These are phyloP conservation scores for Sclerotiophoma versabilis DNA, from an alignment of 2,329 filamentous ascomycete genomes.

Conservation along the genomic window DNA sequence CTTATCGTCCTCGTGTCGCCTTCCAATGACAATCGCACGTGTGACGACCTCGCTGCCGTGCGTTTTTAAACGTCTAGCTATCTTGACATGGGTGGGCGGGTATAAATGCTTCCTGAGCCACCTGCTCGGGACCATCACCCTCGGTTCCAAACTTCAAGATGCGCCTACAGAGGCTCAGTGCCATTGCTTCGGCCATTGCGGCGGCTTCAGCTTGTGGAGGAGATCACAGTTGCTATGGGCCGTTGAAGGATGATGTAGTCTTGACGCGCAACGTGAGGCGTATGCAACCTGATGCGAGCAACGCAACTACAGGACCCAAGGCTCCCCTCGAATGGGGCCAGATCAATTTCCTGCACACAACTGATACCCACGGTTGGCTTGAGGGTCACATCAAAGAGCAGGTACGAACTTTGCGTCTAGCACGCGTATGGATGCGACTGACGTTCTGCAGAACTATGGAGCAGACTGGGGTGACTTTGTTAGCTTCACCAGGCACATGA, in stretches of 20 bases:
- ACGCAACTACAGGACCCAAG: slow-evolving; percentile 47
- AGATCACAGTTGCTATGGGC: slow-evolving; percentile 49
- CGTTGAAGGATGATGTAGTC: slow-evolving; percentile 49
- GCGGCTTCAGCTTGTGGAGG: slow-evolving; percentile 39
- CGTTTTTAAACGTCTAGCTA: not conserved
- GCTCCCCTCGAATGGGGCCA: slow-evolving; percentile 66
- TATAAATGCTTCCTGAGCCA: slow-evolving; percentile 4
- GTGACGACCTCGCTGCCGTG: slow-evolving; percentile 11
- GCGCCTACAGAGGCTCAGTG: slow-evolving; percentile 14
- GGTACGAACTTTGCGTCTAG: no score
- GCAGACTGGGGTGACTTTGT: slow-evolving; percentile 73
- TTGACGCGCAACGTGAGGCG: slow-evolving; percentile 52
- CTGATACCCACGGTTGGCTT: slow-evolving; percentile 68
- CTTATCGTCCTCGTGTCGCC: slow-evolving; percentile 27
- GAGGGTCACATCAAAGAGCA: slow-evolving; percentile 67
- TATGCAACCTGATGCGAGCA: slow-evolving; percentile 55
- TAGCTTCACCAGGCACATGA: slow-evolving; percentile 67
- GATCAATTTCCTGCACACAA: slow-evolving; percentile 71
- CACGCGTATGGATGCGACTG: not conserved
- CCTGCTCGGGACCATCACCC: not conserved
- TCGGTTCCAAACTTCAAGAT: slow-evolving; percentile 15
- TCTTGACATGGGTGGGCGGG: not conserved
- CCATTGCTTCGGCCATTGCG: slow-evolving; percentile 16
- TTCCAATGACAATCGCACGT: slow-evolving; percentile 25
- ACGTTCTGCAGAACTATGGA: slow-evolving; percentile 60